A percentile compares a stretch with the other conserved stretches of the same genome.
Conservation (phyloP, 1,139 yeast genomes). For the Hyphopichia khmerensis region DNA sequence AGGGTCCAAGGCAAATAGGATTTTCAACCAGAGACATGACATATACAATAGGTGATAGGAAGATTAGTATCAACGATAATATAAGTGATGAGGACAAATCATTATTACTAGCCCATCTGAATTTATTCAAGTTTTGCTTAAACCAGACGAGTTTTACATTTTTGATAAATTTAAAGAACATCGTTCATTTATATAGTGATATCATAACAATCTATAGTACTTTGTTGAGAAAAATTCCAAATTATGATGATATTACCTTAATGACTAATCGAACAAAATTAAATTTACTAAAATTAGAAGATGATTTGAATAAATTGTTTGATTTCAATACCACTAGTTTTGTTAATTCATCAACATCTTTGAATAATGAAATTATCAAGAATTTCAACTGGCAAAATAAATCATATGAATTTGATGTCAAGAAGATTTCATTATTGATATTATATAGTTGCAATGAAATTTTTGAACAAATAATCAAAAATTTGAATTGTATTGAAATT, state of each 20-base stretch:
- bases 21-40: conserved; percentile 20
- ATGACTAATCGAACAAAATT: conserved; percentile 29
- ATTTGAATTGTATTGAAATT: conserved; percentile 30
- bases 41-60: conserved; percentile 33
- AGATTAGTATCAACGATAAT: conserved; percentile 7
- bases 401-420: conserved; percentile 24
- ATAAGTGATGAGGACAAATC: conserved; percentile 20
- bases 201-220: conserved; percentile 42
- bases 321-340: conserved; percentile 5
- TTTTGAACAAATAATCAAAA: conserved; percentile 22
- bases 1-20: too few relatives aligned
- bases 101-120: conserved; percentile 27
- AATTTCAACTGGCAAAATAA: conserved; percentile 28
- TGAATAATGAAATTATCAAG: conserved; percentile 1
- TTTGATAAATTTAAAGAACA: conserved; percentile 28
- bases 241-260: conserved; percentile 42
- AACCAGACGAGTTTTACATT: conserved; percentile 30
- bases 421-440: conserved; percentile 19
- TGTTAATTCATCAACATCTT: conserved; percentile 5
- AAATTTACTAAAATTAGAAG: conserved; percentile 28
- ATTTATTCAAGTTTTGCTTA: conserved; percentile 33
- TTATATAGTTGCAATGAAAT: conserved; percentile 20
- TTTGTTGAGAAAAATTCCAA: conserved; percentile 38
- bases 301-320: conserved; percentile 30
- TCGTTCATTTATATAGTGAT: conserved; percentile 39